These are phyloP conservation scores for Exophiala xenobiotica DNA, from an alignment of 2,329 filamentous ascomycete species.

Conservation along the genomic window DNA sequence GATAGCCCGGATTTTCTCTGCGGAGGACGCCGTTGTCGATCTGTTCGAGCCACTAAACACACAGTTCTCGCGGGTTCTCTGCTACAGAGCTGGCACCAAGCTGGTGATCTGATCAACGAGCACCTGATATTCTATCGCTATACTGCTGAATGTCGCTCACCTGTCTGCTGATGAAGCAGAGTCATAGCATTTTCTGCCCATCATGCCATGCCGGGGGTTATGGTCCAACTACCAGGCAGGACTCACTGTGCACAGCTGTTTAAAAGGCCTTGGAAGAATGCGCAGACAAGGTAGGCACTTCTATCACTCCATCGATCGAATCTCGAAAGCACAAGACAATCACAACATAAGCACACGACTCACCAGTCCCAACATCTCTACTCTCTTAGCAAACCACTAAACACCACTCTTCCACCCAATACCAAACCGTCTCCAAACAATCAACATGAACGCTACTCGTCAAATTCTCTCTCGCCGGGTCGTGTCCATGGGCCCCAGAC, in stretches of 20 bases:
- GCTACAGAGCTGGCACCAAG: background rate
- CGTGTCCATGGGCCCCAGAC: slow-evolving; percentile 16
- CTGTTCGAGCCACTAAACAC: background rate
- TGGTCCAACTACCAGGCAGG: background rate
- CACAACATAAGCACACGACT: slow-evolving; percentile 1
- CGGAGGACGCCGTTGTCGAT: slow-evolving; percentile 14
- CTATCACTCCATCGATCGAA: slow-evolving; percentile 3
- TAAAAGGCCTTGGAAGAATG: slow-evolving; percentile 6
- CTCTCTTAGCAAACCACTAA: too few species aligned
- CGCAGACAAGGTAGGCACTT: slow-evolving; percentile 1
- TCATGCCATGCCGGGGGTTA: background rate
- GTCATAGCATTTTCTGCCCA: background rate
- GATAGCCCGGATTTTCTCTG: background rate
- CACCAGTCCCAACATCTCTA: too few species aligned
- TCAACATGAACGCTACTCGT: slow-evolving; percentile 24
- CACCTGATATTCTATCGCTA: slow-evolving; percentile 7
- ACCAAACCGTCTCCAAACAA: background rate
- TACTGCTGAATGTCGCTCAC: slow-evolving; percentile 7
- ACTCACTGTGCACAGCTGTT: background rate
- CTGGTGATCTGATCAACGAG: slow-evolving; percentile 18
- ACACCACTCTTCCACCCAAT: slow-evolving; percentile 5
- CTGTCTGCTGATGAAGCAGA: slow-evolving; percentile 14
- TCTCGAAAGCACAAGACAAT: background rate
- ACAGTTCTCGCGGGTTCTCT: background rate
- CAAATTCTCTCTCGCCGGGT: slow-evolving; percentile 22